Evolutionary conservation across 108 stramenopile genomes (phyloP), one percentile per base, ranked within the genome.

Genomic region (Nitzschia inconspicua): DNA sequence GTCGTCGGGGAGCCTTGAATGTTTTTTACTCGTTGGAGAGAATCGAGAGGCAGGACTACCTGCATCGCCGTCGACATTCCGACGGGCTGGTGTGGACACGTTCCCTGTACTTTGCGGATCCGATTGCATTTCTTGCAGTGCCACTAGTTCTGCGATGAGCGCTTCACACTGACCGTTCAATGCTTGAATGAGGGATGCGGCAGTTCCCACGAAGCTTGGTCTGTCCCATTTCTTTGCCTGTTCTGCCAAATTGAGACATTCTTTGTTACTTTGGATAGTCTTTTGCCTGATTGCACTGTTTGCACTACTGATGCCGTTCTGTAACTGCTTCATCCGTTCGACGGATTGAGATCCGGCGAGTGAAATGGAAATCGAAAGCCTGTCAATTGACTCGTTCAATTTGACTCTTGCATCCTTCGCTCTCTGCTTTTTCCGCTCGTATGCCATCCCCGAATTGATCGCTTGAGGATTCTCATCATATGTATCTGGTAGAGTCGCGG

Each of bases 401-500:
- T 83, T 82, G 32, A 88, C 57, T 8, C 91, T 76, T 1, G 88
- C 91, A 76, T 88, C 80, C 57, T 93, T 93, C 44, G 91, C 91
- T 23, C 86, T 67, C 63, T 88, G 84, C 57, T 93, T 93, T 67
- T 93, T 93, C 3, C 91, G 61, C 61, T 93, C 88, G 47, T 93
- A 93, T 0, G 86, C 84, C 13, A 70, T 60, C 8, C 57, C 78
- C 11, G 66, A 32, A 26, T 69, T 69, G 46, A 36, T 61, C 11
- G 18, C 19, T 37, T 19, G 18, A 54, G 5, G 32, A 26, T 11
- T 11, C 57, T 20, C 32, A 16, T 42, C 18, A n/a, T 14, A 42
- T 14, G 30, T 14, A 10, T 31, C 19, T 57, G 7, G 1, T 31
- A 16, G 56, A 57, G 11, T 53, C 9, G 51, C 29, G 26, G 51